Percentiles rank a stretch among this genome's conserved stretches.
These are phyloP conservation scores for Trypanosoma lewisi DNA, from an alignment of 208 protist species.

Conservation along the genomic window DNA sequence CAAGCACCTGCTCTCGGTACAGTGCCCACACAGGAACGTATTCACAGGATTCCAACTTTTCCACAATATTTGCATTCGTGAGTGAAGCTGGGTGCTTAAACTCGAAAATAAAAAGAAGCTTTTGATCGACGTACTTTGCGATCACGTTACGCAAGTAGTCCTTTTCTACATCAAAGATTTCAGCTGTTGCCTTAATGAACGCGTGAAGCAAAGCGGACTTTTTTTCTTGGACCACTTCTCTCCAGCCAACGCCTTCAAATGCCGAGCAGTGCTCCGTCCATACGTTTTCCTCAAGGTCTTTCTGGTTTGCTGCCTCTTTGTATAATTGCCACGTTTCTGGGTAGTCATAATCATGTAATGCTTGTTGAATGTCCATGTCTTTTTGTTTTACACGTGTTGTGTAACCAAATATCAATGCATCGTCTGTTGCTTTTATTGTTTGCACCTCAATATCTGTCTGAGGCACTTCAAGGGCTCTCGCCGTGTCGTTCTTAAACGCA, in stretches of 20 bases:
- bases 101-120: conserved; percentile 49
- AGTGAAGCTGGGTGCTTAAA: conserved; percentile 36
- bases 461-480: conserved; percentile 30
- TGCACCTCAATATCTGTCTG: conserved; percentile 30
- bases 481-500: conserved; percentile 58
- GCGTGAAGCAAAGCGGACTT: conserved; percentile 28
- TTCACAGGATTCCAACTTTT: conserved; percentile 32
- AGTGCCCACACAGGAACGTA: conserved; percentile 56
- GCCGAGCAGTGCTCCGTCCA: conserved; percentile 53
- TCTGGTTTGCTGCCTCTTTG: conserved; percentile 23
- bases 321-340: conserved; percentile 59
- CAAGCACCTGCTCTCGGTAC: conserved; percentile 13
- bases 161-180: conserved; percentile 30
- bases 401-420: conserved; percentile 51
- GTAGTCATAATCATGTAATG: conserved; percentile 44
- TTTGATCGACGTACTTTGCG: conserved; percentile 25
- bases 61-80: conserved; percentile 32
- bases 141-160: conserved; percentile 32
- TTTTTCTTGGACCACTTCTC: conserved; percentile 41
- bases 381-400: conserved; percentile 27
- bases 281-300: conserved; percentile 15
- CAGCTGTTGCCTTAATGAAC: conserved; percentile 12
- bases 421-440: conserved; percentile 31
- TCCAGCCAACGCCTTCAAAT: conserved; percentile 79
- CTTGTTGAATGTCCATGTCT: conserved; percentile 42